These are phyloP conservation scores for Beauveria sp. DNA, from an alignment of 2,329 filamentous ascomycete genomes.

Conservation along the genomic window DNA sequence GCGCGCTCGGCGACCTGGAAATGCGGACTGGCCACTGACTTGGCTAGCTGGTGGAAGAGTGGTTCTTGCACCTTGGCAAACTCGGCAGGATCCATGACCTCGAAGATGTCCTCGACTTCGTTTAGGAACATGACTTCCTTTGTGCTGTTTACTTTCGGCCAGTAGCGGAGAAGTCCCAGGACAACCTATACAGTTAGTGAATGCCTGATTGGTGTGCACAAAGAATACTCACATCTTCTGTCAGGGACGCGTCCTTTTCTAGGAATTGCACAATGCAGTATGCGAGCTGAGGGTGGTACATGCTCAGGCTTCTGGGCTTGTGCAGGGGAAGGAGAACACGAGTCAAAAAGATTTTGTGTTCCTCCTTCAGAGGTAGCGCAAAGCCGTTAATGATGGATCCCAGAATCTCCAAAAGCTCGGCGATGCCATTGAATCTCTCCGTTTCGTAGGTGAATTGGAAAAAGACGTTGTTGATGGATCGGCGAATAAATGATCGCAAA, in stretches of 20 bases:
- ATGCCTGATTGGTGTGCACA: background rate
- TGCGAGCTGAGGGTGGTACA: constrained; percentile 97
- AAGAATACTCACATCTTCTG: constrained; percentile 59
- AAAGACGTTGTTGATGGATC: constrained; percentile 99
- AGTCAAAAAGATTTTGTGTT: constrained; percentile 97
- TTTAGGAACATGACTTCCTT: constrained; percentile 99
- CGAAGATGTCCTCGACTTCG: constrained; percentile 98
- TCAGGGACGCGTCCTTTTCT: constrained; percentile 93
- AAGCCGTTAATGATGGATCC: constrained; percentile 99
- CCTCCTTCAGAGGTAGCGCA: constrained; percentile 90
- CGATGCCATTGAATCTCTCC: constrained; percentile 96
- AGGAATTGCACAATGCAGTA: constrained; percentile 99
- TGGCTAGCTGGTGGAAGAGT: constrained; percentile 92
- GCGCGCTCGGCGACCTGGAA: constrained; percentile 98
- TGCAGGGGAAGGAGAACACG: constrained; percentile 87
- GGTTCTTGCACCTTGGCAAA: constrained; percentile 98
- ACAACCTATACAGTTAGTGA: constrained; percentile 58
- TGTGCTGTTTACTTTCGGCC: constrained; percentile 99
- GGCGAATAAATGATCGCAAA: constrained; percentile 89
- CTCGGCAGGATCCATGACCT: constrained; percentile 98
- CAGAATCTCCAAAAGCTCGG: constrained; percentile 90
- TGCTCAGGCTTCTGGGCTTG: constrained; percentile 98
- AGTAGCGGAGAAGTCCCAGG: constrained; percentile 87
- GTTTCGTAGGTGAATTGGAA: constrained; percentile 99
- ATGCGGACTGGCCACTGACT: constrained; percentile 95